Percentiles rank a stretch among this genome's conserved stretches.
phyloP scores from a whole-genome alignment of 2,329 filamentous ascomycete species.

The Fusarium compactum region DNA sequence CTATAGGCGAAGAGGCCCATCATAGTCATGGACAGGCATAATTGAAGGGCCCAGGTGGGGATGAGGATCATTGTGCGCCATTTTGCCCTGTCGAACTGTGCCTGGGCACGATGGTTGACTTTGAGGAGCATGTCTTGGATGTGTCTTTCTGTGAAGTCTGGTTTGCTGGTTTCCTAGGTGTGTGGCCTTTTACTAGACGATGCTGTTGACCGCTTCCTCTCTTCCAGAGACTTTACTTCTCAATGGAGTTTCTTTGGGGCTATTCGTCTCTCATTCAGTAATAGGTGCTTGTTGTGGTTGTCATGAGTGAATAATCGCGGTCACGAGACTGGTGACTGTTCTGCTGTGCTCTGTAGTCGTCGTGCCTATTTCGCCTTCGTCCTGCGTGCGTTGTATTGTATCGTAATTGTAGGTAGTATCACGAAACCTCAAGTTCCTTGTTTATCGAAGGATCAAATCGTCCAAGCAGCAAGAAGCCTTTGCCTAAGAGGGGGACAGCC shows the following conservation, averaged over 20 bases:
- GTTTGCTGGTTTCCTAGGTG: neutral
- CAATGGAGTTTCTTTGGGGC: conserved; percentile 8
- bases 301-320: conserved; percentile 7
- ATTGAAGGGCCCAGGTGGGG: conserved; percentile 64
- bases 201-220: conserved; percentile 15
- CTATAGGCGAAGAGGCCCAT: conserved; percentile 67
- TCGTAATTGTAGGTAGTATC: neutral
- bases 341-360: conserved; percentile 2
- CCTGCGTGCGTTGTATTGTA: conserved; percentile 23
- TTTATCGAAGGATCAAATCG: conserved; percentile 10
- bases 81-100: conserved; percentile 63
- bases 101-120: conserved; percentile 62
- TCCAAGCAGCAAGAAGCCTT: conserved; percentile 10
- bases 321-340: conserved; percentile 5
- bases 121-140: conserved; percentile 40
- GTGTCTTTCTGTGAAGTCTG: neutral
- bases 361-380: conserved; percentile 18
- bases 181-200: conserved; percentile 1
- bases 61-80: conserved; percentile 63
- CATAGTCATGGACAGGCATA: conserved; percentile 59
- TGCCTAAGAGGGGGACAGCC: conserved; percentile 25
- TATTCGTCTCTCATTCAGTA: conserved; percentile 22
- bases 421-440: conserved; percentile 27
- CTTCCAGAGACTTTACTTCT: conserved; percentile 29
- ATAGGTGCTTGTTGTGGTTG: neutral